phyloP scores from a whole-genome alignment of 148 eudicot genomes.

The Cornus controversa region DNA sequence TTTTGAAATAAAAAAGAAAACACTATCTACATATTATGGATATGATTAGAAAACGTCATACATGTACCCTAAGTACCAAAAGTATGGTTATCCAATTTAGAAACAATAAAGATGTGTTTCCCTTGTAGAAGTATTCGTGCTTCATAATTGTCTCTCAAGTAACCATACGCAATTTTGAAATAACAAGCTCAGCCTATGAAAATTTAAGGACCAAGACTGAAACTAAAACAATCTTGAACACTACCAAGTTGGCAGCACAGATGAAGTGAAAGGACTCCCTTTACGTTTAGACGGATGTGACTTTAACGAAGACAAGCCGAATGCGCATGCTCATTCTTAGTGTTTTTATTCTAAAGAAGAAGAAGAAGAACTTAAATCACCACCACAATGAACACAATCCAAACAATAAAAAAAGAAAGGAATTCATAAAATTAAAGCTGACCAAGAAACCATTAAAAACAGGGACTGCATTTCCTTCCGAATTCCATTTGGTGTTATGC shows the following conservation, averaged over 20 bases:
- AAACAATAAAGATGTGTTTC: too few relatives aligned
- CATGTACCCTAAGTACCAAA: background rate
- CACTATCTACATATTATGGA: background rate
- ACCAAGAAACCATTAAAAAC: constrained; percentile 80
- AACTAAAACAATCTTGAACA: background rate
- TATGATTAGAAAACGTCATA: background rate
- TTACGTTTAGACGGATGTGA: background rate
- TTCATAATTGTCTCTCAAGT: background rate
- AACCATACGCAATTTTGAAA: background rate
- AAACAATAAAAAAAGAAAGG: background rate
- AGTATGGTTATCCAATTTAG: too few relatives aligned
- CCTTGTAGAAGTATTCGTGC: background rate
- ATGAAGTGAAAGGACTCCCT: background rate
- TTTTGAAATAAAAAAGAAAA: background rate
- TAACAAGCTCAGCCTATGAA: background rate
- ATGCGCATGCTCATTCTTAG: background rate
- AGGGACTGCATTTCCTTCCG: constrained; percentile 60
- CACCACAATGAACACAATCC: background rate
- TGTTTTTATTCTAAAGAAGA: background rate
- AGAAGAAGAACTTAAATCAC: background rate
- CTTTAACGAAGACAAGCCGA: background rate
- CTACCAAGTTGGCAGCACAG: background rate
- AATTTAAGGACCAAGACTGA: background rate
- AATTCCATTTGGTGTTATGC: constrained; percentile 76
- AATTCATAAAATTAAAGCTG: constrained; percentile 26